Evolutionary conservation across 345 rosid genomes (phyloP).

Genomic region (Rhizophora mangle): DNA sequence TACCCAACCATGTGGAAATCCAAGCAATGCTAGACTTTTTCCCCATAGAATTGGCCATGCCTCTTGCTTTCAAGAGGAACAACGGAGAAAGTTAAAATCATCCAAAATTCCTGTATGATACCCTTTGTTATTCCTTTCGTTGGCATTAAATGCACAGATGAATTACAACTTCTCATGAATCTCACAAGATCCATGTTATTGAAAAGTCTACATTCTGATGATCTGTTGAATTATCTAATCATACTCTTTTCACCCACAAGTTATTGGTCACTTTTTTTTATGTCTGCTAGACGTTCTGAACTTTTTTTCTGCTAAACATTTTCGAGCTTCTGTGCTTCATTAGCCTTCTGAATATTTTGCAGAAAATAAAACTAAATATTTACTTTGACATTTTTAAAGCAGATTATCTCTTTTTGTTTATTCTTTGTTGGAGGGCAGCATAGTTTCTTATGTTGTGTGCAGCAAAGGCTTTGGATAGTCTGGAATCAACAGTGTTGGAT

Average conservation of each 20-base stretch:
- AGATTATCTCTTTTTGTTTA: neutral
- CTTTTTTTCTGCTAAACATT: neutral
- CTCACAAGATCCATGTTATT: neutral
- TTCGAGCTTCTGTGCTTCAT: neutral
- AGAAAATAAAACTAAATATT: neutral
- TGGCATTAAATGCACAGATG: neutral
- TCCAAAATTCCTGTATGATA: slow-evolving; percentile 58
- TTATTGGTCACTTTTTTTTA: neutral
- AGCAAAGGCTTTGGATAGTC: neutral
- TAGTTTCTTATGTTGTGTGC: neutral
- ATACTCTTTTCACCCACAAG: too few relatives aligned
- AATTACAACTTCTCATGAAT: slow-evolving; percentile 1
- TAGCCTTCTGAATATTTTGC: neutral
- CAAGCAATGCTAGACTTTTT: slow-evolving; percentile 76
- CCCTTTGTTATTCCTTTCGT: neutral
- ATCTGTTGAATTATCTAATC: neutral
- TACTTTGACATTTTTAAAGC: neutral
- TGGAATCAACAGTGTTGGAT: neutral
- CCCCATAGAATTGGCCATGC: slow-evolving; percentile 95
- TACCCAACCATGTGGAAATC: slow-evolving; percentile 77
- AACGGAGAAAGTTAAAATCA: slow-evolving; percentile 60
- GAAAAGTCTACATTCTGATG: neutral
- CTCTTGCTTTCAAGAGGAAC: slow-evolving; percentile 59
- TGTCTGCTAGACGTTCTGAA: neutral
- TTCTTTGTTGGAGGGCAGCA: neutral